Evolutionary conservation across 73 alveolate species (phyloP).

Genomic region (Symbiodinium pilosum): DNA sequence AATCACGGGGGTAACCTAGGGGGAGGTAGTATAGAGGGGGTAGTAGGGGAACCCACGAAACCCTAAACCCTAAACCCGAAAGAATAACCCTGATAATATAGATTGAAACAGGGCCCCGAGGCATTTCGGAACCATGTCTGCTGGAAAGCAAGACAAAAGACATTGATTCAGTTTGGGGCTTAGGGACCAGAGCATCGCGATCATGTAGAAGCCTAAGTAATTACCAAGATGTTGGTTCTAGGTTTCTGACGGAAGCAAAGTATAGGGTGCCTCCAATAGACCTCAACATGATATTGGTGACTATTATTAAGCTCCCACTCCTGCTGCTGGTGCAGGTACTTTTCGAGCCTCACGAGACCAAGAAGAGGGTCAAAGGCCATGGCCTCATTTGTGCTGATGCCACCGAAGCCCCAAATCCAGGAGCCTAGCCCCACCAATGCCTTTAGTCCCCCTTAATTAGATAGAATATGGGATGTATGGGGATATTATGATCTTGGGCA

Average conservation of each 20-base stretch:
- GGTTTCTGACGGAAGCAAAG: not conserved
- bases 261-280: not conserved
- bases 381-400: too few species aligned
- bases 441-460: too few species aligned
- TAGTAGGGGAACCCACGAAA: not conserved
- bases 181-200: not conserved
- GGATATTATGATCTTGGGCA: too few species aligned
- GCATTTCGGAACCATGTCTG: not conserved
- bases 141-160: not conserved
- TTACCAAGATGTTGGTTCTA: not conserved
- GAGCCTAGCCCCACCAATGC: too few species aligned
- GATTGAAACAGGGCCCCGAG: too few species aligned
- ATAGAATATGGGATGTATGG: too few species aligned
- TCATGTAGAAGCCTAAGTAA: too few species aligned
- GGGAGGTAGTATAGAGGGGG: too few species aligned
- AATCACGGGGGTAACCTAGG: not conserved
- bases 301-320: not conserved
- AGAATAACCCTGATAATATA: not conserved
- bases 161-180: not conserved
- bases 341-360: constrained; percentile 80
- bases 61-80: not conserved
- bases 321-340: constrained; percentile 28
- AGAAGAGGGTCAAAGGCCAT: constrained; percentile 87
- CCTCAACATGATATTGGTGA: not conserved
- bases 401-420: too few species aligned